phyloP scores from a whole-genome alignment of 1,284 basidiomycete species.

The Boletellus sp. region DNA sequence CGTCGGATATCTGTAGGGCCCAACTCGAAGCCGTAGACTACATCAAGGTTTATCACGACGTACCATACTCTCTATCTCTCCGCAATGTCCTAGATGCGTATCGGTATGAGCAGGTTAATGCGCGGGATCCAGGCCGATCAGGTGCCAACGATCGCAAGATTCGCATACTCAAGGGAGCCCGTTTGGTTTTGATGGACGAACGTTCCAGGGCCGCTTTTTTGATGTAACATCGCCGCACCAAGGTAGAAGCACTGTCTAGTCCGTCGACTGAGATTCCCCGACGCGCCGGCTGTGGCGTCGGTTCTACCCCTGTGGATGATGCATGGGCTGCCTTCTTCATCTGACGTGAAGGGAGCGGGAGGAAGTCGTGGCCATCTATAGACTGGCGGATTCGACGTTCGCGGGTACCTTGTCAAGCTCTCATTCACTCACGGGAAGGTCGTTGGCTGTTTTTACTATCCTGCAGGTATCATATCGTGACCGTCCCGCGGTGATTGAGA shows the following conservation, averaged over 20 bases:
- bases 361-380: slow-evolving; percentile 11
- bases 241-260: slow-evolving; percentile 16
- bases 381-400: slow-evolving; percentile 8
- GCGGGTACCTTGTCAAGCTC: slow-evolving; percentile 10
- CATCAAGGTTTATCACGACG: slow-evolving; percentile 63
- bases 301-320: slow-evolving; percentile 17
- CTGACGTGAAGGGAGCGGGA: slow-evolving; percentile 9
- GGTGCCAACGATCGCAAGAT: slow-evolving; percentile 31
- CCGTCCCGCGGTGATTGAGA: slow-evolving; percentile 17
- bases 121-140: slow-evolving; percentile 20
- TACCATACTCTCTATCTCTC: slow-evolving; percentile 44
- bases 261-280: slow-evolving; percentile 20
- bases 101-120: slow-evolving; percentile 14
- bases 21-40: slow-evolving; percentile 43
- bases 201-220: slow-evolving; percentile 40
- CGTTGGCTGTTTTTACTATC: slow-evolving; percentile 2
- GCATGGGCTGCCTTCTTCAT: slow-evolving; percentile 11
- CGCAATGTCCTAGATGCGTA: slow-evolving; percentile 54
- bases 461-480: background rate
- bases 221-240: slow-evolving; percentile 30
- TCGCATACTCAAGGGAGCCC: slow-evolving; percentile 30
- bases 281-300: slow-evolving; percentile 12
- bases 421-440: slow-evolving; percentile 4
- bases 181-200: slow-evolving; percentile 45
- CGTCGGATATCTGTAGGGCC: slow-evolving; percentile 14